Base-by-base conservation (phyloP, 768 basidiomycete species). In the Phylloporus arenicola region DNA sequence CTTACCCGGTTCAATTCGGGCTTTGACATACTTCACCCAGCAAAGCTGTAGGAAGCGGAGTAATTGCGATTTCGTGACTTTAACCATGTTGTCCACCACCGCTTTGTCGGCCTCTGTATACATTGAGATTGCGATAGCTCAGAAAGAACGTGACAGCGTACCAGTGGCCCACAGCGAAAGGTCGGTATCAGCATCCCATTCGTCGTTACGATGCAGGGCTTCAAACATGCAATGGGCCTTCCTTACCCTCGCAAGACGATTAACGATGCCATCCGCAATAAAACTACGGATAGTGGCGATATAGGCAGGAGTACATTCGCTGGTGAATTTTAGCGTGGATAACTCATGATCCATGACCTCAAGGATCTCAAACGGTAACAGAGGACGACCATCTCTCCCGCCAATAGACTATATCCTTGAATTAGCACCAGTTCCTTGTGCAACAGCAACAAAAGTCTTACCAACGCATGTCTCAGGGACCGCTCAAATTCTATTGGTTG, bases 1-100 rank as follows among this genome's bases (percentile, higher is more conserved):
- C 63, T 35, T 46, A 87, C 91, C 91, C 50, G 96, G 96, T 70
- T 98, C 96, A 57, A 98, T 95, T 61, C 93, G 89, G 8, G 96
- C 92, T 67, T 88, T 91, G 30, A 92, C 86, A 63, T 96, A 98
- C 67, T 89, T 91, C 16, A 82, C 82, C 83, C 91, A 87, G 63
- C 91, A 94, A 34, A 88, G 74, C n/a, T 87, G 76, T 35, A 98
- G 72, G 78, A 98, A 98, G 7, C 70, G 72, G 39, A 72, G 75
- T 2, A 99, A 66, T 61, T 98, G 96, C 6, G 71, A 70, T 65
- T 85, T 78, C 0, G 95, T 95, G 19, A 97, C 92, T 67, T 93
- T 94, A 41, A 82, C 76, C 67, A 82, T 85, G 67, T 98, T 98
- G 60, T 94, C 83, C n/a, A 95, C 86, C 10, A 86, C 79, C 3